Percentiles rank a stretch among this genome's conserved stretches.
phyloP scores from a whole-genome alignment of 2,329 filamentous ascomycete genomes.

The Venturia carpophila region DNA sequence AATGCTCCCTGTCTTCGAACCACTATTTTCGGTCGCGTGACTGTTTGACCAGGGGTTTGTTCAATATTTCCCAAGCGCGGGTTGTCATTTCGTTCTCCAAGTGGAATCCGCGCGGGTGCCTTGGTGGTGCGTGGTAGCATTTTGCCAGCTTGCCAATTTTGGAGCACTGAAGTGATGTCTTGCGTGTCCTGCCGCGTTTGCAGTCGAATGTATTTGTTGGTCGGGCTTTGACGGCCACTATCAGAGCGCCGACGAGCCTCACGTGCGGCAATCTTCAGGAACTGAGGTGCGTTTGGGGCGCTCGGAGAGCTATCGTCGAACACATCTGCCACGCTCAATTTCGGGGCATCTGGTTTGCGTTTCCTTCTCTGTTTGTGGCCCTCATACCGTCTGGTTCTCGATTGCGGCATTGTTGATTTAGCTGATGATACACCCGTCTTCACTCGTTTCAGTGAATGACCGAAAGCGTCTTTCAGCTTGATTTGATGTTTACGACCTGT shows the following conservation, averaged over 20 bases:
- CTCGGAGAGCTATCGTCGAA: slow-evolving; percentile 23
- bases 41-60: neutral
- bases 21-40: neutral
- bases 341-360: slow-evolving; percentile 22
- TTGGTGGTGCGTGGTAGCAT: slow-evolving; percentile 23
- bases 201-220: slow-evolving; percentile 45
- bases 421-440: neutral
- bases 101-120: neutral
- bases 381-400: neutral
- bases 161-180: slow-evolving; percentile 44
- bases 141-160: slow-evolving; percentile 44
- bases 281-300: slow-evolving; percentile 40
- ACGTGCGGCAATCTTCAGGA: slow-evolving; percentile 49
- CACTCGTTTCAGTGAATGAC: neutral
- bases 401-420: neutral
- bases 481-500: slow-evolving; percentile 29
- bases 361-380: slow-evolving; percentile 3
- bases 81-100: slow-evolving; percentile 3
- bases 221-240: slow-evolving; percentile 44
- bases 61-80: neutral
- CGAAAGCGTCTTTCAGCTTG: slow-evolving; percentile 32
- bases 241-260: slow-evolving; percentile 42
- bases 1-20: slow-evolving; percentile 3
- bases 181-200: slow-evolving; percentile 46
- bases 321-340: slow-evolving; percentile 46